Base-by-base conservation (phyloP, 805 yeast species). In the Metschnikowia orientalis region DNA sequence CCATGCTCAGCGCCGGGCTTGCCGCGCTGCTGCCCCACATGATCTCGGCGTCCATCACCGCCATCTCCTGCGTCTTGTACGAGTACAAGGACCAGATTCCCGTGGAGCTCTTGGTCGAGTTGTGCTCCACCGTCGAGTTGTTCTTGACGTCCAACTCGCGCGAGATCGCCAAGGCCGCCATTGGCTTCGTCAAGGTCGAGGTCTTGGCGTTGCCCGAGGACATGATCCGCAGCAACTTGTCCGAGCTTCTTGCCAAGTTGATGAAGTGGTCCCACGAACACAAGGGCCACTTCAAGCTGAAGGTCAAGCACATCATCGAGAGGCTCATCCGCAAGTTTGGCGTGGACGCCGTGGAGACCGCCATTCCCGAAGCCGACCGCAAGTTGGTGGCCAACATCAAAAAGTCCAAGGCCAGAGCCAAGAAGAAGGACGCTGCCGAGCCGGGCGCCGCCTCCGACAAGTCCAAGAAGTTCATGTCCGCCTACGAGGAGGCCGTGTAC, bases 241-340 rank as follows among this genome's bases (percentile, higher is more conserved):
- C 69, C 20, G 79, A 74, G 8, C 61, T 92, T 32, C 64, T 92
- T 34, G 67, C 73, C 16, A 81, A 84, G 48, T 71, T 92, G 50
- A 69, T 92, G 74, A 77, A 79, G 41, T 89, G 97, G 92, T 86
- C 96, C 25, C 92, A 87, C 56, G 97, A 89, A 56, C 97, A 90
- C 60, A 86, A 87, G 52, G 94, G 95, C 29, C 95, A 88, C 54
- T 92, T 92, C 72, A 88, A 86, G 56, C 75, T 89, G 9, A 90
- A 86, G 59, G 90, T 92, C 22, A 86, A 87, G 64, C 97, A 92
- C 53, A 82, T 92, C 34, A 68, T 92, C 42, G 99, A 92, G 69
- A 76, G 97, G 49, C 67, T 92, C 51, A 75, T 90, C 34, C 77
- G 98, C 56, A 79, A 88, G 54, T 87, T 86, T 54, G 96, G 97